A percentile compares a stretch with the other conserved stretches of the same genome.
Conservation (phyloP, 805 yeast genomes). For the Saturnispora sekii region DNA sequence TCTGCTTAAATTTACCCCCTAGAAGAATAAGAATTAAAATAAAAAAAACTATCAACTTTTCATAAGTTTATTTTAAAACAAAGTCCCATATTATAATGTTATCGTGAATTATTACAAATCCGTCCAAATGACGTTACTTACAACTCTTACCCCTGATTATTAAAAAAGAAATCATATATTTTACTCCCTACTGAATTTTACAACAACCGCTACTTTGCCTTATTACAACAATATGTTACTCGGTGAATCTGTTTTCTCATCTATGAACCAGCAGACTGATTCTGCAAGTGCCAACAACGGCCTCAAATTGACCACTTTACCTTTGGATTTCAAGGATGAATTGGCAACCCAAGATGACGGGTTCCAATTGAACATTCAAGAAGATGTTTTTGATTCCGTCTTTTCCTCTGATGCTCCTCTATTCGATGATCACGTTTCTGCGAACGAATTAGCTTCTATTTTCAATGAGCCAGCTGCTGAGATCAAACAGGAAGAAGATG, state of each 20-base stretch:
- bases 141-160: background rate
- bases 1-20: constrained; percentile 8
- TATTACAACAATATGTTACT: constrained; percentile 3
- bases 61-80: constrained; percentile 2
- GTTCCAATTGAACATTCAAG: constrained; percentile 35
- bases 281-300: background rate
- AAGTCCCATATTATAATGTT: background rate
- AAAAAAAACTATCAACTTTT: constrained; percentile 2
- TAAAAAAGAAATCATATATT: background rate
- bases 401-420: constrained; percentile 51
- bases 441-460: constrained; percentile 18
- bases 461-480: background rate
- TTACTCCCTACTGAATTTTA: background rate
- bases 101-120: background rate
- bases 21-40: background rate
- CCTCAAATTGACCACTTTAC: background rate
- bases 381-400: constrained; percentile 43
- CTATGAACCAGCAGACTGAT: background rate
- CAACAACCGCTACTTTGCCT: constrained; percentile 5
- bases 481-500: constrained; percentile 8
- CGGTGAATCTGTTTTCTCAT: constrained; percentile 5
- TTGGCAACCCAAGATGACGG: constrained; percentile 29
- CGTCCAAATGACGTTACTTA: constrained; percentile 4
- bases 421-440: constrained; percentile 24
- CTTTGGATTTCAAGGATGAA: background rate